Percentiles rank a stretch among this genome's conserved stretches.
phyloP scores from a whole-genome alignment of 2,329 filamentous ascomycete species.

The Ceratocystis huliohia region DNA sequence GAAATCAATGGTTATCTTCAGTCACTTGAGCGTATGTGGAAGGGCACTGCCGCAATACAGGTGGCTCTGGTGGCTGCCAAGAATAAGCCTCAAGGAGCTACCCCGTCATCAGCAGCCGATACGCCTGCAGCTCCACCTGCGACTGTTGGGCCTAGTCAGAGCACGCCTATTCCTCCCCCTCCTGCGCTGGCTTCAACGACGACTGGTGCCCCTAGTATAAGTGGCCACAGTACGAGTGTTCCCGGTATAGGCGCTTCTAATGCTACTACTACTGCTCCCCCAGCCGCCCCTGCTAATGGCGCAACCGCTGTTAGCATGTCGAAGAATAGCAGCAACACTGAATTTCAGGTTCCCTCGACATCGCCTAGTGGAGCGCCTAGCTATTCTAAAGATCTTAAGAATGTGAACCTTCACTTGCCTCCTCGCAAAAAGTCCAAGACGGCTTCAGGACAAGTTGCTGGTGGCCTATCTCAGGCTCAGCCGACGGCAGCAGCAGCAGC shows the following conservation, averaged over 20 bases:
- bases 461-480: not conserved
- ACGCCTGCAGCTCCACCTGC: not conserved
- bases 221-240: not conserved
- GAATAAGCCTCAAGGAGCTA: not conserved
- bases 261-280: not conserved
- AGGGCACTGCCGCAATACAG: not conserved
- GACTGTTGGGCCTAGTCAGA: not conserved
- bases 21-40: not conserved
- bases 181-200: not conserved
- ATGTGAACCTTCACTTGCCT: constrained; percentile 46
- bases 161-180: not conserved
- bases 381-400: constrained; percentile 33
- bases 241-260: not conserved
- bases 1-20: constrained; percentile 1
- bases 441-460: not conserved
- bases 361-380: constrained; percentile 49
- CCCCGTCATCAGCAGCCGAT: not conserved
- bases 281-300: not conserved
- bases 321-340: constrained; percentile 7
- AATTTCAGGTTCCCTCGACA: constrained; percentile 27
- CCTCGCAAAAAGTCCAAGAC: constrained; percentile 44
- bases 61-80: not conserved
- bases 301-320: not conserved
- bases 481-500: not conserved
- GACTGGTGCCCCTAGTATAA: not conserved